A percentile compares a stretch with the other conserved stretches of the same genome.
These are phyloP conservation scores for Pseudocercospora crystallina DNA, from an alignment of 2,329 filamentous ascomycete genomes.

Conservation along the genomic window DNA sequence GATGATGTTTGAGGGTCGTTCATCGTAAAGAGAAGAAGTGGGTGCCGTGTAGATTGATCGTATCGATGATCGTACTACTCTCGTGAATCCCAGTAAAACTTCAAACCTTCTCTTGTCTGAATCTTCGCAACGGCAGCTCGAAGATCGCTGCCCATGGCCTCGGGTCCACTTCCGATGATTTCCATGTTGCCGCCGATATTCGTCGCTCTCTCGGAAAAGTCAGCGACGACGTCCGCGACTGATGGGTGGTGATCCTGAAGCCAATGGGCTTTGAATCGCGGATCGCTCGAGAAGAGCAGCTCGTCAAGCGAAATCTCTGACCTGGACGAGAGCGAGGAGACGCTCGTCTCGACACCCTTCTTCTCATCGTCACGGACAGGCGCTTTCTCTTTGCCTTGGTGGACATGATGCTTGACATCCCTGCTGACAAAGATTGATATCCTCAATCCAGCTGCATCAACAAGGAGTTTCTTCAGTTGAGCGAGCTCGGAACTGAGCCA, in stretches of 20 bases:
- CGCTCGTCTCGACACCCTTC: neutral
- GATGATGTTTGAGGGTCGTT: too few relatives aligned
- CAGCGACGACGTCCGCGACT: conserved; percentile 22
- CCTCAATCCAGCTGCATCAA: conserved; percentile 41
- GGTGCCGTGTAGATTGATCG: too few relatives aligned
- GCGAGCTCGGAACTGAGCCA: conserved; percentile 62
- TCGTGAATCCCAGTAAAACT: conserved; percentile 31
- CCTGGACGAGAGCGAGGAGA: neutral
- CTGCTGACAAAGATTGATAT: conserved; percentile 62
- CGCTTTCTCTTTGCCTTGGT: conserved; percentile 35
- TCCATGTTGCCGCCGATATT: conserved; percentile 23
- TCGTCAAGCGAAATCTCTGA: conserved; percentile 11
- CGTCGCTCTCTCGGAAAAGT: conserved; percentile 25
- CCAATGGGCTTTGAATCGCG: conserved; percentile 25
- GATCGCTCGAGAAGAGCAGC: conserved; percentile 16
- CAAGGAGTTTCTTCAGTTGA: conserved; percentile 44
- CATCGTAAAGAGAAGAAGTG: too few relatives aligned
- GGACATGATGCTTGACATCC: conserved; percentile 3
- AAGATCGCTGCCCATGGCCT: conserved; percentile 30
- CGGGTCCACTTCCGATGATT: conserved; percentile 31
- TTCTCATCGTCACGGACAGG: neutral
- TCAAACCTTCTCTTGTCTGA: conserved; percentile 10
- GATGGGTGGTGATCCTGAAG: conserved; percentile 28
- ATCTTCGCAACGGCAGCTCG: conserved; percentile 24
- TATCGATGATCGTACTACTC: conserved; percentile 14